These are phyloP conservation scores for Syncephalastrum contaminatum DNA, from an alignment of 371 early-diverging fungal genomes.

Conservation along the genomic window DNA sequence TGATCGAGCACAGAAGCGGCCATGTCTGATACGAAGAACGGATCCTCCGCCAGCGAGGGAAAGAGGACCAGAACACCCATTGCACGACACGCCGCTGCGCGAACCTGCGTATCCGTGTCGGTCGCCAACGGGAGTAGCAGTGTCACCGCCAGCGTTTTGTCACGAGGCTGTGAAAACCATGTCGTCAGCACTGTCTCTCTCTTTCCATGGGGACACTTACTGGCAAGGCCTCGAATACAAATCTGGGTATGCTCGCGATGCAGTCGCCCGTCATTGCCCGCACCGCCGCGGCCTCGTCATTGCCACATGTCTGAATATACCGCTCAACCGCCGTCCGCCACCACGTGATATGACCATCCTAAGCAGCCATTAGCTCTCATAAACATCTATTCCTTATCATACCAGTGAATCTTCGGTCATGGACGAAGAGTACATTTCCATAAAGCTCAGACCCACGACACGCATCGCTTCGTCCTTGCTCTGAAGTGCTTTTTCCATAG, in stretches of 20 bases:
- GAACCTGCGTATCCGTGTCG: constrained; percentile 55
- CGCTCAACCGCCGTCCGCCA: constrained; percentile 50
- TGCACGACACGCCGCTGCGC: constrained; percentile 70
- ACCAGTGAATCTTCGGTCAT: constrained; percentile 7
- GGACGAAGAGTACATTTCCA: constrained; percentile 39
- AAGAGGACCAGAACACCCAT: constrained; percentile 68
- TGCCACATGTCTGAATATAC: constrained; percentile 47
- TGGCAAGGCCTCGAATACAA: constrained; percentile 43
- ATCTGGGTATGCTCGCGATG: constrained; percentile 52
- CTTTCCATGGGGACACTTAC: constrained; percentile 22
- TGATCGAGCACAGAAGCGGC: constrained; percentile 43
- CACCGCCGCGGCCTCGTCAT: constrained; percentile 42
- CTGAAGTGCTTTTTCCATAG: constrained; percentile 13
- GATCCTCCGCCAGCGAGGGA: constrained; percentile 56
- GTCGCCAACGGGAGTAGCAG: constrained; percentile 51
- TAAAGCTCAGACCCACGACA: constrained; percentile 34
- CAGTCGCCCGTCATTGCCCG: constrained; percentile 64
- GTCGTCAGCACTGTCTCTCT: background rate
- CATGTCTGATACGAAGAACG: constrained; percentile 57
- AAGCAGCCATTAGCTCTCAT: background rate
- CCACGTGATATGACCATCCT: constrained; percentile 31
- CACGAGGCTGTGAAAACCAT: constrained; percentile 29
- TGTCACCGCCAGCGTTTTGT: constrained; percentile 48
- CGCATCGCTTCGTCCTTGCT: constrained; percentile 23
- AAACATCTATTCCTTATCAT: background rate